Evolutionary conservation across 495 filamentous ascomycete genomes (phyloP).

Genomic region (Aspergillus egyptiacus): DNA sequence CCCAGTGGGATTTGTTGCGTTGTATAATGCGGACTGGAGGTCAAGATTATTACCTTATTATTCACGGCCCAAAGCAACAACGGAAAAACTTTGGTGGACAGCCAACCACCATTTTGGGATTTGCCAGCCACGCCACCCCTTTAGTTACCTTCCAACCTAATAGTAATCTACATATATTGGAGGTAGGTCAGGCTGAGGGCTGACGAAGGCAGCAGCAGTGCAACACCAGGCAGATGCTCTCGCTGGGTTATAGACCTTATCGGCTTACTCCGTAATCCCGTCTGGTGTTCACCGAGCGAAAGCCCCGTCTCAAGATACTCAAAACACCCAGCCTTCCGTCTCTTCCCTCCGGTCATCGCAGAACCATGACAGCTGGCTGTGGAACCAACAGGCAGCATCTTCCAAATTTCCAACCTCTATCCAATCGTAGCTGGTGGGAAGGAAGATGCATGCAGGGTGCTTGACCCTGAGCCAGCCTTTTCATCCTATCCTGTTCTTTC

Average conservation of each 20-base stretch:
- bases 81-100: constrained; percentile 11
- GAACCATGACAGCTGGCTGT: constrained; percentile 18
- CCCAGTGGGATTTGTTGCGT: constrained; percentile 4
- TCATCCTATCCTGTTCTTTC: background rate
- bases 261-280: too few relatives aligned
- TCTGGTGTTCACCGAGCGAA: too few relatives aligned
- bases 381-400: constrained; percentile 15
- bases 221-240: background rate
- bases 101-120: constrained; percentile 20
- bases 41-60: too few relatives aligned
- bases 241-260: background rate
- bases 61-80: constrained; percentile 11
- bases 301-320: background rate
- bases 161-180: too few relatives aligned
- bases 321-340: background rate
- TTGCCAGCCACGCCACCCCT: constrained; percentile 23
- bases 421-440: constrained; percentile 10
- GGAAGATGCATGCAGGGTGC: constrained; percentile 5
- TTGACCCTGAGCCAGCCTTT: constrained; percentile 6
- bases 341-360: background rate
- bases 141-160: background rate
- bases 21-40: too few relatives aligned
- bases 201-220: background rate
- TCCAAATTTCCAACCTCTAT: constrained; percentile 4
- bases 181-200: too few relatives aligned